Evolutionary conservation across 345 rosid genomes (phyloP), one percentile per base, ranked within the genome.

Genomic region (Chamaenerion angustifolium): DNA sequence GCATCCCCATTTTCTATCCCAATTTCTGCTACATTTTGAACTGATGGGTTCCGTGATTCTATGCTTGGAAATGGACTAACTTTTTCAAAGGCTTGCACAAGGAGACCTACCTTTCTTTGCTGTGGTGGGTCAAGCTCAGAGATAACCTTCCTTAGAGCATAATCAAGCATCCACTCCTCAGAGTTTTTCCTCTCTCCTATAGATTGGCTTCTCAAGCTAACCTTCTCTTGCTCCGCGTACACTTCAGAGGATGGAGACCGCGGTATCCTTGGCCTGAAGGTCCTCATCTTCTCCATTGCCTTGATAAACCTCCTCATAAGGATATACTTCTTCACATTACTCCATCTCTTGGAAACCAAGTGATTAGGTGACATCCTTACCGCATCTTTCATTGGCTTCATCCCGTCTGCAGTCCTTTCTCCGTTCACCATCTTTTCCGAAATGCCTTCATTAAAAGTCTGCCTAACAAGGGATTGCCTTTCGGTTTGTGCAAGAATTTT

Each of bases 131-230:
- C 81, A 44, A 92, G 72, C 42, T 72, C 71, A 45, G 95, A 74
- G 53, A 87, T 72, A 49, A 80, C 98, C 65, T 80, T 75, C 55
- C 63, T 69, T 19, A 92, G 78, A 35, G 96, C 85, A 61, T 74
- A 70, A 71, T 92, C 98, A 13, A 92, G 95, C 98, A 92, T 92
- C 95, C 93, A 87, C 69, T 87, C 90, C 51, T 92, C 90, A 16
- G 82, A 68, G 6, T 57, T 72, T 67, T 75, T 87, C 69, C 78
- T 87, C 61, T 71, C 96, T 57, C 67, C 76, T 17, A 59, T n/a
- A 8, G 31, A 64, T 58, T 72, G 95, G 62, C 67, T 84, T 75
- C 88, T 82, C 53, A 92, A 61, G 56, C 49, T 51, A 49, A 87
- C 76, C 51, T 76, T 87, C 67, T 84, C 95, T 35, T 80, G 62